Base-by-base conservation (phyloP, 2,329 filamentous ascomycete genomes). In the Fusarium coicis region DNA sequence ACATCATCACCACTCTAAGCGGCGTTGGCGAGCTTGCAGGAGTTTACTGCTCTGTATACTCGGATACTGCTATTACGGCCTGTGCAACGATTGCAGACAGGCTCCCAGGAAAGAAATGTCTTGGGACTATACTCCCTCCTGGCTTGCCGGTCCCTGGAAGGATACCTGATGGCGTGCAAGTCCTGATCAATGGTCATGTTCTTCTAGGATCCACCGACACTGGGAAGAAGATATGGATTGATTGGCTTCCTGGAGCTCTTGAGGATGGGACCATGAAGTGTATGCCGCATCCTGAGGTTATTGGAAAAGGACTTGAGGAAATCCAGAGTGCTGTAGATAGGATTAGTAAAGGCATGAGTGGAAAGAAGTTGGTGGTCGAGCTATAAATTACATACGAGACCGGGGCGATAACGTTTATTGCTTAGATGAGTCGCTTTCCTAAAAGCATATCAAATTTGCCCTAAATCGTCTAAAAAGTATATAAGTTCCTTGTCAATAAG, bases 61-160 rank as follows among this genome's bases (percentile, higher is more conserved):
- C 56, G 1, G 56, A 32, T 5, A 40, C 36, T 28, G 56, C 56
- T 3, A 26, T 59, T 1, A 26, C n/a, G 1, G 44, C 36, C 1
- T 53, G 56, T 15, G 44, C 44, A 14, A n/a, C 36, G 3, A 59
- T 59, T 40, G n/a, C 32, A 42, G 14, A 40, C 36, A 34, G 30
- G 2, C 21, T 53, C 2, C 12, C 1, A 6, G 56, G 44, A 1
- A 52, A 32, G 26, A 59, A 42, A 34, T 26, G 7, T 11, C 10
- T 59, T 12, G 56, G 56, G 14, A 59, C 56, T 16, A 37, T 59
- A 19, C n/a, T 59, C 6, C 56, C 56, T 11, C 44, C 56, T 9
- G 36, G 56, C 0, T 4, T 59, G 1, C 26, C 44, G 0, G 6
- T 59, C 0, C 56, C 56, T 15, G 36, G 16, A n/a, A 19, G 4